A percentile compares a stretch with the other conserved stretches of the same genome.
Evolutionary conservation across 2,329 filamentous ascomycete genomes (phyloP).

Genomic region (Cytospora piceicola): DNA sequence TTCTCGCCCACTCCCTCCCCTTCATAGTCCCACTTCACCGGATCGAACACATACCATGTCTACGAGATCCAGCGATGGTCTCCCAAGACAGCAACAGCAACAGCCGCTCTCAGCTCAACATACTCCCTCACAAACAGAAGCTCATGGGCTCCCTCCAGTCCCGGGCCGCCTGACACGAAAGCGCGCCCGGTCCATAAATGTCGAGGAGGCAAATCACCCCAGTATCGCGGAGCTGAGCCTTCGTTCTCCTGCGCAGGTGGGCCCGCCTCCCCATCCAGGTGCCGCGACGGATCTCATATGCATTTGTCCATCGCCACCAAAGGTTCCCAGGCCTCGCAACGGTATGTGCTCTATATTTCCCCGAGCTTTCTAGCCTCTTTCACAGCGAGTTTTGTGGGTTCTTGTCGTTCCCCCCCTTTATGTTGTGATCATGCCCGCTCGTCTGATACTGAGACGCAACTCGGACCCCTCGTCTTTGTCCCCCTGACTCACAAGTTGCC

Average conservation of each 20-base stretch:
- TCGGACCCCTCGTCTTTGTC: conserved; percentile 29
- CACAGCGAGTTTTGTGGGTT: conserved; percentile 16
- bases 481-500: conserved; percentile 23
- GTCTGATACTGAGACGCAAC: conserved; percentile 31
- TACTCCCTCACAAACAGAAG: conserved; percentile 9
- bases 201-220: conserved; percentile 48
- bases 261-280: conserved; percentile 28
- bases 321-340: conserved; percentile 62
- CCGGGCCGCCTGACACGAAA: conserved; percentile 42
- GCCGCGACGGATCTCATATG: conserved; percentile 53
- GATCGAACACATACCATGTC: conserved; percentile 31
- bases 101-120: conserved; percentile 1
- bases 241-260: conserved; percentile 40
- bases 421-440: conserved; percentile 10
- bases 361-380: conserved; percentile 26
- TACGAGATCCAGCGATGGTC: conserved; percentile 32
- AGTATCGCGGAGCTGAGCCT: conserved; percentile 42
- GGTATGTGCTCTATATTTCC: conserved; percentile 48
- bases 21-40: conserved; percentile 25
- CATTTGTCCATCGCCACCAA: conserved; percentile 60
- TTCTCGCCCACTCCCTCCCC: conserved; percentile 29
- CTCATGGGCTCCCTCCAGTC: conserved; percentile 10
- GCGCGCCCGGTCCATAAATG: conserved; percentile 51
- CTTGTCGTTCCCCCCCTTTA: conserved; percentile 27
- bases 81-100: conserved; percentile 24